These are phyloP conservation scores for Ganoderma sinense DNA, from an alignment of 1,284 basidiomycete genomes.

Conservation along the genomic window DNA sequence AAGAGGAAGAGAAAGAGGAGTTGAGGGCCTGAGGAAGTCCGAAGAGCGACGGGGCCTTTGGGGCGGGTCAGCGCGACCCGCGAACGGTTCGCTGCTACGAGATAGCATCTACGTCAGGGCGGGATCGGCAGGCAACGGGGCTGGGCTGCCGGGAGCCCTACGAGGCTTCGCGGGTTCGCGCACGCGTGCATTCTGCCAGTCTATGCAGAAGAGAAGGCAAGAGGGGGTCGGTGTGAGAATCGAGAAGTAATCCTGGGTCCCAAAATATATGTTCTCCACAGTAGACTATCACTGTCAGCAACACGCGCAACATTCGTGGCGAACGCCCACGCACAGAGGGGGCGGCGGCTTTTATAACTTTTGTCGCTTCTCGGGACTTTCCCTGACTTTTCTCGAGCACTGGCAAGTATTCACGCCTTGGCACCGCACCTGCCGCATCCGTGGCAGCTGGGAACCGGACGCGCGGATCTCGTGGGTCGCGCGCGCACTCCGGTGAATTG, in stretches of 20 bases:
- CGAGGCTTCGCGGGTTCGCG: background rate
- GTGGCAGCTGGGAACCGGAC: background rate
- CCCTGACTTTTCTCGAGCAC: background rate
- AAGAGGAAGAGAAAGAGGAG: background rate
- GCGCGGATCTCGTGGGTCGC: background rate
- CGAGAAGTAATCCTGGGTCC: background rate
- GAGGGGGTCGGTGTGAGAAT: background rate
- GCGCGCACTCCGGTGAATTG: conserved; percentile 18
- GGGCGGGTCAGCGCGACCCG: background rate
- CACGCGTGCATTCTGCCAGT: background rate
- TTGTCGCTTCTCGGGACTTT: conserved; percentile 1
- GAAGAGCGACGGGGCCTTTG: background rate
- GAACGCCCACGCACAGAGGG: background rate
- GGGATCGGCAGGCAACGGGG: background rate
- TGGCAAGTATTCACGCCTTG: background rate
- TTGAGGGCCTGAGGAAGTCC: too few species aligned
- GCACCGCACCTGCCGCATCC: background rate
- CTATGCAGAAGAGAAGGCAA: background rate
- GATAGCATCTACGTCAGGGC: background rate
- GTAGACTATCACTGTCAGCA: background rate
- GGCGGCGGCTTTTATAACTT: background rate
- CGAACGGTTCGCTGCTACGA: background rate
- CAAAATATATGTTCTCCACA: background rate
- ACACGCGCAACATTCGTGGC: background rate
- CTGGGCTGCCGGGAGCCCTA: background rate